Evolutionary conservation across 805 yeast species (phyloP).

Genomic region (Phaffomyces opuntiae): DNA sequence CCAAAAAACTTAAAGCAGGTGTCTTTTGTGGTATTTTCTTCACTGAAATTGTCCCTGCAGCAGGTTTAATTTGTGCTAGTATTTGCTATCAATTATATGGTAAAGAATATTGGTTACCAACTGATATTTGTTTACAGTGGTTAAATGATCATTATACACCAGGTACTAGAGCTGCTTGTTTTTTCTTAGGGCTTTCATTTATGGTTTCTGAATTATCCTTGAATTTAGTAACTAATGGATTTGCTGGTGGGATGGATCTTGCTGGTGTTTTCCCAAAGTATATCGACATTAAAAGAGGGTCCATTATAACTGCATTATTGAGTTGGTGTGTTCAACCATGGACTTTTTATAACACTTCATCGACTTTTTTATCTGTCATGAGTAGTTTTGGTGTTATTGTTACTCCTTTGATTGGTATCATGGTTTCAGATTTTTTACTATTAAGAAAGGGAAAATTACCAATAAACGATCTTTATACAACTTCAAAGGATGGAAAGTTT

Average conservation of each 20-base stretch:
- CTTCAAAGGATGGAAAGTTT: constrained; percentile 22
- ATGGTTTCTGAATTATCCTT: constrained; percentile 29
- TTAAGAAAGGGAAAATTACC: constrained; percentile 26
- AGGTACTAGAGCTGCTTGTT: constrained; percentile 33
- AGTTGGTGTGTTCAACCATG: constrained; percentile 35
- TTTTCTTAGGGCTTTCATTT: constrained; percentile 32
- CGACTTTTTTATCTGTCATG: constrained; percentile 30
- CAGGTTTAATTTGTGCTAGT: constrained; percentile 32
- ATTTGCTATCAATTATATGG: constrained; percentile 30
- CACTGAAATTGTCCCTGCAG: constrained; percentile 33
- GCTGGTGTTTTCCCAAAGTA: constrained; percentile 18
- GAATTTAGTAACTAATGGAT: constrained; percentile 31
- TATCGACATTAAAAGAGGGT: constrained; percentile 24
- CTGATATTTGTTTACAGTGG: constrained; percentile 33
- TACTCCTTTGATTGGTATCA: constrained; percentile 30
- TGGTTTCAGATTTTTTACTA: constrained; percentile 30
- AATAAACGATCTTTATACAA: constrained; percentile 29
- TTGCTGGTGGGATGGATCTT: constrained; percentile 26
- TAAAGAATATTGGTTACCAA: constrained; percentile 31
- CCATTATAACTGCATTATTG: constrained; percentile 26
- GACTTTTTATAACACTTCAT: constrained; percentile 32
- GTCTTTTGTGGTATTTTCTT: constrained; percentile 27
- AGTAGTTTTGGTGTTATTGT: constrained; percentile 32
- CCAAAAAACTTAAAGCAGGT: constrained; percentile 24
- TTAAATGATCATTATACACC: constrained; percentile 28